phyloP scores from a whole-genome alignment of 257 asterid species.

The Gardenia jasminoides region DNA sequence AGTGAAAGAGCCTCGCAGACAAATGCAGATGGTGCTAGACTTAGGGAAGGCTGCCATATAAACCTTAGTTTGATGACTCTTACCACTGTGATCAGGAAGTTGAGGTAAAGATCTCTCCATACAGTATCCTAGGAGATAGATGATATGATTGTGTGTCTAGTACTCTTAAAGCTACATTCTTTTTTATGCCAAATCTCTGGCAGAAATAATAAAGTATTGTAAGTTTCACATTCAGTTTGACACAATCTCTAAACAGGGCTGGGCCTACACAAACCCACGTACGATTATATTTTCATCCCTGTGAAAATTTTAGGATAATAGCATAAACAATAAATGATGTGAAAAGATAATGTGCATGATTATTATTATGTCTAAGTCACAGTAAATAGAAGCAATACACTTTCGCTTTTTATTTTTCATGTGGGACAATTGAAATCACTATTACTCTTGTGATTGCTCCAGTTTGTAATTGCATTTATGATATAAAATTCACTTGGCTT shows the following conservation, averaged over 20 bases:
- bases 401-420: too few species aligned
- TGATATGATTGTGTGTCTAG: too few species aligned
- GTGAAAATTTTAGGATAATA: too few species aligned
- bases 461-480: not conserved
- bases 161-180: not conserved
- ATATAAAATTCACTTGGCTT: not conserved
- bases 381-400: not conserved
- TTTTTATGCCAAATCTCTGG: not conserved
- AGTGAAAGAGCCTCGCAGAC: slow-evolving; percentile 95
- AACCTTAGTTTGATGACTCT: slow-evolving; percentile 97
- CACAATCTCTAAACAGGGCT: not conserved
- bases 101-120: slow-evolving; percentile 44
- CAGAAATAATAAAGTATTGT: not conserved
- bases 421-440: not conserved
- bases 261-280: too few species aligned
- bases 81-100: slow-evolving; percentile 89
- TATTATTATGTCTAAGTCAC: too few species aligned
- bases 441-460: not conserved
- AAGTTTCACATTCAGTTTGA: not conserved
- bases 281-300: too few species aligned
- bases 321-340: too few species aligned
- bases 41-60: slow-evolving; percentile 96
- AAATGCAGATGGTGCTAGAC: slow-evolving; percentile 91
- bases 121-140: not conserved
- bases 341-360: too few species aligned